A percentile compares a stretch with the other conserved stretches of the same genome.
These are phyloP conservation scores for Cladosporium sp. DNA, from an alignment of 2,329 filamentous ascomycete genomes.

Conservation along the genomic window DNA sequence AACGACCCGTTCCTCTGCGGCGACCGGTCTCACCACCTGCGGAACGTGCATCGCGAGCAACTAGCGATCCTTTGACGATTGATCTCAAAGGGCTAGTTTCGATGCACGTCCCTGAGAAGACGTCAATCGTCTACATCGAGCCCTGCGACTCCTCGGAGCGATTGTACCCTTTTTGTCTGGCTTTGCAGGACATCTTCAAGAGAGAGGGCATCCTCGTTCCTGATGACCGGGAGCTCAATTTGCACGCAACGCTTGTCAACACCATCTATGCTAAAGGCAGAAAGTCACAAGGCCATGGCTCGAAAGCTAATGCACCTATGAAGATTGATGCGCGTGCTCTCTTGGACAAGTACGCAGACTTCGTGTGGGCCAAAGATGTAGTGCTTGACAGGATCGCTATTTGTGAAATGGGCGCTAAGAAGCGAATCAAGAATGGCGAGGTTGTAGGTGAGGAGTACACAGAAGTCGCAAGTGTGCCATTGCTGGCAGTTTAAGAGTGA, in stretches of 20 bases:
- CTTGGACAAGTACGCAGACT: slow-evolving; percentile 60
- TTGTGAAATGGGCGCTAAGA: slow-evolving; percentile 85
- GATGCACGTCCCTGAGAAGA: slow-evolving; percentile 60
- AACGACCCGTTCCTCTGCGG: neutral
- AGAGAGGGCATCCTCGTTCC: slow-evolving; percentile 57
- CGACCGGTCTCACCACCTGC: slow-evolving; percentile 22
- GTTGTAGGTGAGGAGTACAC: slow-evolving; percentile 55
- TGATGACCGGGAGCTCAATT: slow-evolving; percentile 63
- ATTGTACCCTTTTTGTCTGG: slow-evolving; percentile 59
- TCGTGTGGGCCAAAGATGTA: slow-evolving; percentile 70
- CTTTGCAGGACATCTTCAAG: slow-evolving; percentile 56
- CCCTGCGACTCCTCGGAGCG: slow-evolving; percentile 56
- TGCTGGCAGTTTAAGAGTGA: slow-evolving; percentile 13
- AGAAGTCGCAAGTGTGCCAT: slow-evolving; percentile 42
- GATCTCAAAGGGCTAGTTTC: slow-evolving; percentile 53
- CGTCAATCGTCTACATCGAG: slow-evolving; percentile 65
- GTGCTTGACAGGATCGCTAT: slow-evolving; percentile 71
- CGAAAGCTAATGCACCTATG: slow-evolving; percentile 38
- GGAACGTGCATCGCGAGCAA: neutral
- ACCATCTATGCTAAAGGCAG: slow-evolving; percentile 69
- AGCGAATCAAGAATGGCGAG: slow-evolving; percentile 51
- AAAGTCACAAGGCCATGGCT: slow-evolving; percentile 33
- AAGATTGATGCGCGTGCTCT: slow-evolving; percentile 45
- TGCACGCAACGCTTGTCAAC: slow-evolving; percentile 86
- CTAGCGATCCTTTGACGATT: slow-evolving; percentile 35